Evolutionary conservation across 2,329 filamentous ascomycete genomes (phyloP), one percentile per base, ranked within the genome.

Genomic region (Colletotrichum chlorophyti): DNA sequence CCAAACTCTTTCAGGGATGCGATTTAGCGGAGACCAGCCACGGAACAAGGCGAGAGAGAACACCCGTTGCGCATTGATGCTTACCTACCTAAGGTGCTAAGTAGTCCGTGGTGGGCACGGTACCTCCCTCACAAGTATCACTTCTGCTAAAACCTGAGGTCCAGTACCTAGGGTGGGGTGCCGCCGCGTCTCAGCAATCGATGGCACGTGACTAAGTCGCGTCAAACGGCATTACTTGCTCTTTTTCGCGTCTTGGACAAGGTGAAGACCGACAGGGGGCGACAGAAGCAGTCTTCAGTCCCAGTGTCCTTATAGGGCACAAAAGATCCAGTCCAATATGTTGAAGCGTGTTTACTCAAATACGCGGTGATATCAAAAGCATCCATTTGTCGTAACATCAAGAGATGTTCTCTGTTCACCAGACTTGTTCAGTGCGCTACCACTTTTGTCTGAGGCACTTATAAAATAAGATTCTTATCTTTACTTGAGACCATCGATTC

Each of bases 1-100:
- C 57, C 57, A 60, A 60, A 60, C 38, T 58, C 57, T 60, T 60
- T 60, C 57, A 58, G 57, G 55, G 57, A 60, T 60, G 38, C 51
- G 57, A 60, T 60, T 60, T 58, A 60, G 57, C 57, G 57, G 55
- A 60, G 57, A 60, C 57, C 51, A 41, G 49, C 51, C 52, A 60
- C 52, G 51, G 55, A 60, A 58, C 52, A 60, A 58, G 57, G 45
- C 32, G 50, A 59, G 42, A 38, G 49, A 53, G 41, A 15, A 53
- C n/a, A n/a, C n/a, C 34, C 42, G 55, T 48, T 48, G 32, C 48
- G 48, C 53, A 58, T 58, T 47, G 53, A 43, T 42, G 31, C 32
- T 42, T 31, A n/a, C n/a, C n/a, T n/a, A n/a, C n/a, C n/a, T n/a
- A n/a, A n/a, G n/a, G n/a, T n/a, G n/a, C n/a, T n/a, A n/a, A n/a